A percentile compares a stretch with the other conserved stretches of the same genome.
phyloP scores from a whole-genome alignment of 2,329 filamentous ascomycete species.

The Trichoderma gracile region DNA sequence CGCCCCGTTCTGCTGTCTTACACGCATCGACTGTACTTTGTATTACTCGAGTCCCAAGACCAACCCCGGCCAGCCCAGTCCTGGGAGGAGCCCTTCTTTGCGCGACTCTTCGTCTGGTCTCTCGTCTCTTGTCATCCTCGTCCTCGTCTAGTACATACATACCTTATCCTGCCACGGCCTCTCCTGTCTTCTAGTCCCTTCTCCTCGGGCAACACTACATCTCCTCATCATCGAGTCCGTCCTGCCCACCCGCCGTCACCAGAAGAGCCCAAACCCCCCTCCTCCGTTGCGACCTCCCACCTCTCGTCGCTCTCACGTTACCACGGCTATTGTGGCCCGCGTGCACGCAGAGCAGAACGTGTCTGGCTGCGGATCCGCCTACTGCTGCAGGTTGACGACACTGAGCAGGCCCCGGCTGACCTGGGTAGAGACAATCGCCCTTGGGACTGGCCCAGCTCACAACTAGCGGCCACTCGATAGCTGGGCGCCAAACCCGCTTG shows the following conservation, averaged over 20 bases:
- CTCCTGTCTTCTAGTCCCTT: neutral
- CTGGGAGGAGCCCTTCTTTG: neutral
- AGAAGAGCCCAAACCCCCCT: neutral
- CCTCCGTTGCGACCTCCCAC: constrained; percentile 8
- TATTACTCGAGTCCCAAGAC: constrained; percentile 1
- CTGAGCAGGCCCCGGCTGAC: constrained; percentile 27
- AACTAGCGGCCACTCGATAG: constrained; percentile 27
- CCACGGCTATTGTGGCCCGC: constrained; percentile 25
- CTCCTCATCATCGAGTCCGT: neutral
- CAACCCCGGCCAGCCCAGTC: neutral
- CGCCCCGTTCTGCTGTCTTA: neutral
- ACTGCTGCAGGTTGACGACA: constrained; percentile 34
- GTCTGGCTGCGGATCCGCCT: constrained; percentile 23
- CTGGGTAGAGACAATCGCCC: constrained; percentile 30
- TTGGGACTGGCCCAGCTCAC: constrained; percentile 28
- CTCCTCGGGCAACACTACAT: neutral
- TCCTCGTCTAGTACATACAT: too few relatives aligned
- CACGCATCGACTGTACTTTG: neutral
- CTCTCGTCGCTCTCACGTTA: constrained; percentile 13
- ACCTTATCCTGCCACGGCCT: neutral
- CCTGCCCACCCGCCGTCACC: constrained; percentile 6
- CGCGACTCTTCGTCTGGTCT: neutral
- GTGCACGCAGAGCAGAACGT: constrained; percentile 23
- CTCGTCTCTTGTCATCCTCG: neutral
- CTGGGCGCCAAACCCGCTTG: constrained; percentile 35